Base-by-base conservation (phyloP, 495 filamentous ascomycete species). In the Recurvomyces mirabilis region DNA sequence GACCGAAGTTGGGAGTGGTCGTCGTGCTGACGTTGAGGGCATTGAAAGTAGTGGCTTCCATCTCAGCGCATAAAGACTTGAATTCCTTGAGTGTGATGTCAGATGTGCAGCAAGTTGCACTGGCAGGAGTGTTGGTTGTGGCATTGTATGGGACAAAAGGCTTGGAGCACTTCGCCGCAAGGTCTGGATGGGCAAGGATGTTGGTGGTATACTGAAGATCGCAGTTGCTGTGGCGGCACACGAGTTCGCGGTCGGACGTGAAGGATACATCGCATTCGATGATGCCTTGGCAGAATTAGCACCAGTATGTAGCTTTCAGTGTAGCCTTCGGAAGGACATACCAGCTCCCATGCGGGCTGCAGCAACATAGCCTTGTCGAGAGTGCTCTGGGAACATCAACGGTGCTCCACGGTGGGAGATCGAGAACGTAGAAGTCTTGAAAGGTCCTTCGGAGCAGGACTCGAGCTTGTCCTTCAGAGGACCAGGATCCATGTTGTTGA, bases 131-230 rank as follows among this genome's bases (percentile, higher is more conserved):
- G 19, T 61, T 60, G 1, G 42, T 46, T 0, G 20, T 30, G 30
- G 60, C 47, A 26, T 60, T 52, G 14, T 72, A 72, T 7, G 75
- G 72, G 20, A 56, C 59, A 58, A 80, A 80, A 1, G 74, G 74
- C 5, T 55, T 58, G n/a, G 71, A 75, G 63, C 77, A 80, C 51
- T 80, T 80, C 23, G 66, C 62, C 11, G 68, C 70, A 14, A 80
- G 67, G 5, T 69, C 64, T n/a, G 74, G 70, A 22, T 60, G 54
- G 21, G 62, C 57, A 31, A 80, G 67, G 58, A 80, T 74, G 61
- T 80, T 73, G 49, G 77, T 77, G 11, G 77, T 80, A 1, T 67
- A 74, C 60, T 79, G 75, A 28, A 80, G 60, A 53, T 80, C 77
- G 59, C 77, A 80, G 31, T 74, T 72, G 14, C 67, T 66, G 54